Evolutionary conservation across 179 eudicot species (phyloP), one percentile per base, ranked within the genome.

Genomic region (Silene noctiflora): DNA sequence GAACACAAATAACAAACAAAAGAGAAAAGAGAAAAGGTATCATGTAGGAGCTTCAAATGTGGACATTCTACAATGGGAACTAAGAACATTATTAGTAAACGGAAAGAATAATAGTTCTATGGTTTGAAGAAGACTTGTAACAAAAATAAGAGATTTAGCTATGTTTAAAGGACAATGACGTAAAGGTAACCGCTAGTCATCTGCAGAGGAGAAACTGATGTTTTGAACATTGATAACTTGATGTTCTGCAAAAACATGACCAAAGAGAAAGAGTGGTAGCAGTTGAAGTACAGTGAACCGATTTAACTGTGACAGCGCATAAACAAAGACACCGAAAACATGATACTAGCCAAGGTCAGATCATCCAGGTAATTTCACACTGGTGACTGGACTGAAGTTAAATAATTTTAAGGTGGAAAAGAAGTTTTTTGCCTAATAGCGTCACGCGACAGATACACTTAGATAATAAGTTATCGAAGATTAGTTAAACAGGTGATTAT

Each of bases 211-310:
- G 46, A 16, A 31, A 31, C 3, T 29, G 69, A 66, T 2, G 2
- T 59, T 62, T 24, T 13, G 29, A 62, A 24, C 27, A 12, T 62
- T 24, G 12, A 27, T 62, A 13, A 0, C 4, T 24, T 25, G 31
- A 24, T 62, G 14, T 62, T 62, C 33, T 62, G 67, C 16, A 22
- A 24, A 62, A 24, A 27, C 27, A 62, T 62, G 67, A 22, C 67
- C 67, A 62, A 62, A 24, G 67, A 62, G 24, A 62, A 62, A 59
- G 64, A 62, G 17, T 62, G 14, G 67, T 25, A 62, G 29, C 16
- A 62, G 48, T 12, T 11, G 14, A 4, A 24, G 67, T 24, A 25
- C 27, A 62, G 33, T 62, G 29, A 25, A 24, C 33, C 14, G 31
- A 24, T 62, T 62, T 1, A 62, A 22, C 67, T 24, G 31, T 21